A percentile compares a stretch with the other conserved stretches of the same genome.
Evolutionary conservation across 768 basidiomycete species (phyloP).

Genomic region (Suillus decipiens): DNA sequence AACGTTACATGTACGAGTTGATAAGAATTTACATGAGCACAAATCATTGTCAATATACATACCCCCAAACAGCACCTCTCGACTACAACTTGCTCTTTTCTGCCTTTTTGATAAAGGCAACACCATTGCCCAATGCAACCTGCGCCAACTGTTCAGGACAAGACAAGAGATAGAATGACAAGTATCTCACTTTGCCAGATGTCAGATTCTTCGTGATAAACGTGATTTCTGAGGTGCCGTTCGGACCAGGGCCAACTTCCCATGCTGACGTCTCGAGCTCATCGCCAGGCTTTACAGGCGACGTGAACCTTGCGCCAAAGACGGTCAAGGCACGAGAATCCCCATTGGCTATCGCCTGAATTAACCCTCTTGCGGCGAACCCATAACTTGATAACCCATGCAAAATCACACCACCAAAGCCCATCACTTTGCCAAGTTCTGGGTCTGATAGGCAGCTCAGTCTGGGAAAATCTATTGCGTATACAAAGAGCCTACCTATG

Average conservation of each 20-base stretch:
- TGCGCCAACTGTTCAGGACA: conserved; percentile 19
- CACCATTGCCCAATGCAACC: conserved; percentile 59
- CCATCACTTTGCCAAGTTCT: conserved; percentile 63
- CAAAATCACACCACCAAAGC: conserved; percentile 84
- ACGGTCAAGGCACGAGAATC: conserved; percentile 63
- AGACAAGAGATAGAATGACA: conserved; percentile 5
- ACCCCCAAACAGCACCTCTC: not conserved
- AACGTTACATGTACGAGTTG: not conserved
- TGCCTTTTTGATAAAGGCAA: conserved; percentile 62
- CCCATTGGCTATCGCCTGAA: conserved; percentile 60
- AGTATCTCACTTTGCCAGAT: conserved; percentile 52
- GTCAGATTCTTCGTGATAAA: conserved; percentile 63
- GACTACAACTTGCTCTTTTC: conserved; percentile 45
- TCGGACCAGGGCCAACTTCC: conserved; percentile 70
- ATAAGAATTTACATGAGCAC: not conserved
- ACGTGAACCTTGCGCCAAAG: conserved; percentile 77
- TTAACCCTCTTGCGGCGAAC: conserved; percentile 75
- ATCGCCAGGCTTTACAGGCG: conserved; percentile 84
- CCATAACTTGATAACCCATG: conserved; percentile 85
- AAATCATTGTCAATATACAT: not conserved
- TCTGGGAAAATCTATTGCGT: not conserved
- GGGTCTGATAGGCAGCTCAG: conserved; percentile 53
- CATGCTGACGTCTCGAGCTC: conserved; percentile 76
- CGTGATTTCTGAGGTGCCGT: conserved; percentile 57
- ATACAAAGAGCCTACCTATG: conserved; percentile 47